Evolutionary conservation across 1,284 basidiomycete genomes (phyloP), one percentile per base, ranked within the genome.

Genomic region (Paramarasmius palmivorus): DNA sequence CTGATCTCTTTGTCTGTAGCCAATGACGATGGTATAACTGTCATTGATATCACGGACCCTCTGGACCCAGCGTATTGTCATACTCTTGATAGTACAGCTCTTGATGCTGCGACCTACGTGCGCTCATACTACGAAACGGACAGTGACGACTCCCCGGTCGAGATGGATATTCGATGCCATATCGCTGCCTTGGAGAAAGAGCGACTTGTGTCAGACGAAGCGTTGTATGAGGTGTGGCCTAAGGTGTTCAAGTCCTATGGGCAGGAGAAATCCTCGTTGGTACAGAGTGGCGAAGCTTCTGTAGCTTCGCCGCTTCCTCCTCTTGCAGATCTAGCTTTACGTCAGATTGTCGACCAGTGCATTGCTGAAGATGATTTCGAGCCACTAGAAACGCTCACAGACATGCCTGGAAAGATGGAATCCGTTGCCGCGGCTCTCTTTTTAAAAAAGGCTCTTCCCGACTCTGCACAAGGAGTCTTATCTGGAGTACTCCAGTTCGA

Each of bases 141-240:
- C 34, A n/a, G 25, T 26, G 19, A 38, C 46, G 34, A 38, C 42
- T 23, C n/a, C n/a, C n/a, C n/a, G n/a, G 19, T 26, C 9, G 61
- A 62, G 47, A 53, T 58, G 36, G 55, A 56, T 20, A 54, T 61
- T 2, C 29, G 40, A 22, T 52, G 29, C 29, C 29, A 52, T 39
- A 58, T 63, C 19, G 51, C 54, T 9, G 23, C 50, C 10, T 50
- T 68, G 12, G 41, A 60, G 15, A 49, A 50, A 3, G 55, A 56
- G 15, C 56, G 53, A 29, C 15, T 68, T 26, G 46, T 69, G 39
- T 55, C 59, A 4, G 17, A 59, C 29, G 57, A 61, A 32, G 54
- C 55, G 23, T 58, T 70, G 5, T 62, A 59, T 2, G 68, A 68
- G 51, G 62, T 63, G 5, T 69, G 67, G 68, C 67, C 68, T 5